Conservation (phyloP, 495 filamentous ascomycete species). For the Penicillium waksmanii region DNA sequence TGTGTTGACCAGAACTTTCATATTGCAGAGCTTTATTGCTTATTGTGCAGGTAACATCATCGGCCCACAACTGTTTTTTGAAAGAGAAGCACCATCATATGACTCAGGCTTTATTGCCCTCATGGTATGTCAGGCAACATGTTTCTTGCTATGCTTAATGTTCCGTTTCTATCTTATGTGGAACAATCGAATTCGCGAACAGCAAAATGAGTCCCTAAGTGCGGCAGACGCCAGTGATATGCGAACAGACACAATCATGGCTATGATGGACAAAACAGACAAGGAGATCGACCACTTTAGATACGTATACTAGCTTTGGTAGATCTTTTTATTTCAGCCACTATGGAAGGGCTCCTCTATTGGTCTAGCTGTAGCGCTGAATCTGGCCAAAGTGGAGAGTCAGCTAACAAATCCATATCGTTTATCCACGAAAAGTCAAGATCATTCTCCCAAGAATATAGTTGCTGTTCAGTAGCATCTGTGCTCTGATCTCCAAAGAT, state of each 20-base stretch:
- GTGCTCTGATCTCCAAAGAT: not conserved
- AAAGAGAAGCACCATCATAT: constrained; percentile 8
- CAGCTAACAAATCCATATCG: not conserved
- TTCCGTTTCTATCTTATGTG: not conserved
- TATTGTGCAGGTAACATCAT: constrained; percentile 24
- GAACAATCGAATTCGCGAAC: not conserved
- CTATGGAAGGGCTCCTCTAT: not conserved
- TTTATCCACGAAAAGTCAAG: not conserved
- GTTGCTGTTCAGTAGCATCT: not conserved
- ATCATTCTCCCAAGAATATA: not conserved
- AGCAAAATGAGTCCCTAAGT: not conserved
- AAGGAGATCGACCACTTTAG: not conserved
- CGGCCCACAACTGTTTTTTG: constrained; percentile 14
- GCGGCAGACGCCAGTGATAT: not conserved
- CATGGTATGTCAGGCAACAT: not conserved
- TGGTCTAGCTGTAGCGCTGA: not conserved
- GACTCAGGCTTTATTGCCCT: not conserved
- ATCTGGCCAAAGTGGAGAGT: not conserved
- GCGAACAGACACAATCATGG: not conserved
- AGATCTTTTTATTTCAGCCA: not conserved
- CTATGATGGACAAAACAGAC: not conserved
- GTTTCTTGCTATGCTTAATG: not conserved
- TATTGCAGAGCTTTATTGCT: constrained; percentile 12
- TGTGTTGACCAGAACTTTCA: not conserved
- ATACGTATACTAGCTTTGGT: not conserved